phyloP scores from a whole-genome alignment of 441 rosid genomes.

The Erodium moschatum region DNA sequence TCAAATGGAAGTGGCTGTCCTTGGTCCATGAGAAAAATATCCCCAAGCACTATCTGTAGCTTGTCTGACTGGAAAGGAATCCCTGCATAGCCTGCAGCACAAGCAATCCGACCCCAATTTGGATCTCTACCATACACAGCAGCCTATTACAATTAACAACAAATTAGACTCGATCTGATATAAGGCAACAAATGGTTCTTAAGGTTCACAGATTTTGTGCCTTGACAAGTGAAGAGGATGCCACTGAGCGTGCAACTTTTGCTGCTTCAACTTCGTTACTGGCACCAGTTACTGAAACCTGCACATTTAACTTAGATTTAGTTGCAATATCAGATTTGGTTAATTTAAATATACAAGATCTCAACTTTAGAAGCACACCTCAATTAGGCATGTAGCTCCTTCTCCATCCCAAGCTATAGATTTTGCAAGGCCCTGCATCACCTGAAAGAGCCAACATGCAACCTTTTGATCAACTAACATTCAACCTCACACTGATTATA shows the following conservation, averaged over 20 bases:
- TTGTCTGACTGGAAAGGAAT: slow-evolving; percentile 51
- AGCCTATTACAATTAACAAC: slow-evolving; percentile 41
- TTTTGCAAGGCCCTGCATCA: slow-evolving; percentile 97
- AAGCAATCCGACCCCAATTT: slow-evolving; percentile 93
- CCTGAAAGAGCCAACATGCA: slow-evolving; percentile 34
- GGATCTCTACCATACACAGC: slow-evolving; percentile 96
- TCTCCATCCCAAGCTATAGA: slow-evolving; percentile 99
- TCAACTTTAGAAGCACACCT: slow-evolving; percentile 38
- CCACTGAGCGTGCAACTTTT: slow-evolving; percentile 83
- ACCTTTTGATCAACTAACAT: neutral
- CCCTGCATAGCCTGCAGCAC: slow-evolving; percentile 90
- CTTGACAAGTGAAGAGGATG: slow-evolving; percentile 90
- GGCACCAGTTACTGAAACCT: slow-evolving; percentile 64
- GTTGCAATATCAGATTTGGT: neutral
- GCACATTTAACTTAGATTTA: slow-evolving; percentile 20
- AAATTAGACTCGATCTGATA: slow-evolving; percentile 22
- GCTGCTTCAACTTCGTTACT: slow-evolving; percentile 66
- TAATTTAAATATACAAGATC: neutral
- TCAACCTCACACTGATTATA: too few relatives aligned
- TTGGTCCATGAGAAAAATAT: slow-evolving; percentile 72
- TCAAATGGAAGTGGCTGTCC: slow-evolving; percentile 91
- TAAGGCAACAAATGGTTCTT: slow-evolving; percentile 10
- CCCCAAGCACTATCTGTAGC: slow-evolving; percentile 61
- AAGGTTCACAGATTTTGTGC: slow-evolving; percentile 26
- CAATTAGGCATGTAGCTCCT: slow-evolving; percentile 93